Percentiles rank a stretch among this genome's conserved stretches.
Conservation (phyloP, 2,329 filamentous ascomycete species). For the Anthostomella pinea region DNA sequence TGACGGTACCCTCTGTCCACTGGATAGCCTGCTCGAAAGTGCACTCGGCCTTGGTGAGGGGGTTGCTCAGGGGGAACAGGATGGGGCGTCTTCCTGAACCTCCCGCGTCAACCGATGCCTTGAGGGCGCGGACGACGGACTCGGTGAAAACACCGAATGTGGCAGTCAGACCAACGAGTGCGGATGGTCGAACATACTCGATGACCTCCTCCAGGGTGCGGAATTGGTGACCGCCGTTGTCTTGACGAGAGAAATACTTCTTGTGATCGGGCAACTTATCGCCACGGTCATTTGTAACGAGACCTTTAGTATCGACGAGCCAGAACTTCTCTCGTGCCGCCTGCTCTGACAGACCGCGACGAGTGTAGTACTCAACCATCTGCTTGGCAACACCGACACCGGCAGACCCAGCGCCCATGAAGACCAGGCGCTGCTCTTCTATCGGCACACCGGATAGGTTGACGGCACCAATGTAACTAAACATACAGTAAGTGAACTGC, state of each 20-base stretch:
- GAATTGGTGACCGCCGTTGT: conserved; percentile 67
- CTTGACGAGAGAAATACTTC: conserved; percentile 64
- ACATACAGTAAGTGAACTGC: conserved; percentile 13
- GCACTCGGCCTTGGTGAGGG: conserved; percentile 94
- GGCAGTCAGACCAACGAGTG: conserved; percentile 89
- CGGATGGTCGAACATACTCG: conserved; percentile 91
- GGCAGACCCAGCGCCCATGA: conserved; percentile 92
- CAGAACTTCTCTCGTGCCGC: conserved; percentile 90
- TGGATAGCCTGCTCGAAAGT: conserved; percentile 91
- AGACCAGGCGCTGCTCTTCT: conserved; percentile 90
- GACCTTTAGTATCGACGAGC: conserved; percentile 94
- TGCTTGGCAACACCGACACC: conserved; percentile 98
- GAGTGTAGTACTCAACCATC: conserved; percentile 94
- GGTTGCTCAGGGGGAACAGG: conserved; percentile 96
- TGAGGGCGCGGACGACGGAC: conserved; percentile 70
- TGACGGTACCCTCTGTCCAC: conserved; percentile 84
- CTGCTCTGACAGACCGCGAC: conserved; percentile 83
- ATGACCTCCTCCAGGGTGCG: conserved; percentile 85
- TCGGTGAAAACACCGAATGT: conserved; percentile 94
- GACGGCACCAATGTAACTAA: conserved; percentile 63
- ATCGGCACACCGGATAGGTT: conserved; percentile 82
- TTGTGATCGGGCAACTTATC: conserved; percentile 92
- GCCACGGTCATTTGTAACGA: conserved; percentile 89
- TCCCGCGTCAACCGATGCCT: conserved; percentile 60
- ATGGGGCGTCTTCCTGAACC: conserved; percentile 76